Percentiles rank a stretch among this genome's conserved stretches.
phyloP scores from a whole-genome alignment of 768 basidiomycete species.

The Exsudoporus frostii region DNA sequence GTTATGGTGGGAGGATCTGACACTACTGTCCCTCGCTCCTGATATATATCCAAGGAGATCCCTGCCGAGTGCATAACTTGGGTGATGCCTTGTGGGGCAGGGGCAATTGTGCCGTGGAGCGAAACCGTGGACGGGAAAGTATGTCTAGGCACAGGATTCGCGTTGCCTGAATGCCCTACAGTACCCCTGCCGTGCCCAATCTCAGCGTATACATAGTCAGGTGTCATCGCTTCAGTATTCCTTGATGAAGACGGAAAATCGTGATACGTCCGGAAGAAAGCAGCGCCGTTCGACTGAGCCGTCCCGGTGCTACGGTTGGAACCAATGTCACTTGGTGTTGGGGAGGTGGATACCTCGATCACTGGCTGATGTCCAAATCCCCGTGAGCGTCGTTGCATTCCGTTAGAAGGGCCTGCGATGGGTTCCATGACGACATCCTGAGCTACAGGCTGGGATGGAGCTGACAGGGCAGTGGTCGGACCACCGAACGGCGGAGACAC shows the following conservation, averaged over 20 bases:
- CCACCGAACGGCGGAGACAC: conserved; percentile 6
- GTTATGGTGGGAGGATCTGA: conserved; percentile 10
- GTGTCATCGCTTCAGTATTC: conserved; percentile 59
- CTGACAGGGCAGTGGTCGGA: not conserved
- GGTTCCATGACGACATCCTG: conserved; percentile 33
- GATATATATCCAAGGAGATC: conserved; percentile 21
- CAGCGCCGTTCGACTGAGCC: conserved; percentile 52
- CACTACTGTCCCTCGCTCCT: conserved; percentile 9
- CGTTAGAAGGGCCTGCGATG: conserved; percentile 36
- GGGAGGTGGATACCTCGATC: conserved; percentile 58
- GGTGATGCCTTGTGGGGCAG: conserved; percentile 31
- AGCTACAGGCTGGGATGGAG: conserved; percentile 2
- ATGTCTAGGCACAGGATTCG: conserved; percentile 21
- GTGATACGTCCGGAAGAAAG: conserved; percentile 61
- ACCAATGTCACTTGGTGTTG: conserved; percentile 58
- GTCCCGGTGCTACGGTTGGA: conserved; percentile 53
- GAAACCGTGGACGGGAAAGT: conserved; percentile 20
- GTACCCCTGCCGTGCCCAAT: conserved; percentile 71
- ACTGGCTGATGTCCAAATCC: conserved; percentile 52
- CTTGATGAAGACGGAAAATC: conserved; percentile 40
- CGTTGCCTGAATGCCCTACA: conserved; percentile 16
- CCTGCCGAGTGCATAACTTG: conserved; percentile 36
- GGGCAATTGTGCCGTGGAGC: conserved; percentile 17
- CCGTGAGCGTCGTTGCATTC: conserved; percentile 38
- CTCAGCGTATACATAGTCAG: conserved; percentile 73